Conservation (phyloP, 345 rosid species). For the Erodium maritimum region DNA sequence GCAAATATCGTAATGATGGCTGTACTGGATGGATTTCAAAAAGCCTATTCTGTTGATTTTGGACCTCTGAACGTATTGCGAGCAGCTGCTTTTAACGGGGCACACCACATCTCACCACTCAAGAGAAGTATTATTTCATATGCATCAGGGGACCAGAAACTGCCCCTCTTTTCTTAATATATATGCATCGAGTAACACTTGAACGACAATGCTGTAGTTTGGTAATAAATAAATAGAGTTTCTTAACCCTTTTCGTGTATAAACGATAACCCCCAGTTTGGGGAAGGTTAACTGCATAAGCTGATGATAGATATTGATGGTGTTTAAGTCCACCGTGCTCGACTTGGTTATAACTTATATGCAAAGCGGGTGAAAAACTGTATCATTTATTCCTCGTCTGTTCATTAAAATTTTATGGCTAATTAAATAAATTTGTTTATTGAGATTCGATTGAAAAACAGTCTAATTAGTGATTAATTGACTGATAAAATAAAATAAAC, state of each 20-base stretch:
- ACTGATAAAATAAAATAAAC: no score
- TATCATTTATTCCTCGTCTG: no score
- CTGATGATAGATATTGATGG: no score
- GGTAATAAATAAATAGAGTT: no score
- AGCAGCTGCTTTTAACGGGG: conserved; percentile 79
- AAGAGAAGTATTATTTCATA: conserved; percentile 65
- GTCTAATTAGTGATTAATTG: no score
- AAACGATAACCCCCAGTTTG: background rate
- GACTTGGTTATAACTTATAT: no score
- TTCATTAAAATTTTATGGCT: no score
- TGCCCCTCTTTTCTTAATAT: conserved; percentile 37
- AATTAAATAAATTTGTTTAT: no score
- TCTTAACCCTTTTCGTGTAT: background rate
- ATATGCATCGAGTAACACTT: background rate
- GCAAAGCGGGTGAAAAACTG: no score
- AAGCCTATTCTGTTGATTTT: conserved; percentile 64
- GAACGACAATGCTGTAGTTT: background rate
- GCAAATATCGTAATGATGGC: conserved; percentile 81
- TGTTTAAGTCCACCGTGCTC: no score
- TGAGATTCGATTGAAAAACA: no score
- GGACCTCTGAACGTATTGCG: conserved; percentile 72
- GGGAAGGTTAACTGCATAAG: background rate
- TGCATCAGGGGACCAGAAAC: conserved; percentile 66
- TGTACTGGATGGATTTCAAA: conserved; percentile 78
- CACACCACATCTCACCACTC: conserved; percentile 65